These are phyloP conservation scores for Pholiota microspora DNA, from an alignment of 768 basidiomycete genomes.

Conservation along the genomic window DNA sequence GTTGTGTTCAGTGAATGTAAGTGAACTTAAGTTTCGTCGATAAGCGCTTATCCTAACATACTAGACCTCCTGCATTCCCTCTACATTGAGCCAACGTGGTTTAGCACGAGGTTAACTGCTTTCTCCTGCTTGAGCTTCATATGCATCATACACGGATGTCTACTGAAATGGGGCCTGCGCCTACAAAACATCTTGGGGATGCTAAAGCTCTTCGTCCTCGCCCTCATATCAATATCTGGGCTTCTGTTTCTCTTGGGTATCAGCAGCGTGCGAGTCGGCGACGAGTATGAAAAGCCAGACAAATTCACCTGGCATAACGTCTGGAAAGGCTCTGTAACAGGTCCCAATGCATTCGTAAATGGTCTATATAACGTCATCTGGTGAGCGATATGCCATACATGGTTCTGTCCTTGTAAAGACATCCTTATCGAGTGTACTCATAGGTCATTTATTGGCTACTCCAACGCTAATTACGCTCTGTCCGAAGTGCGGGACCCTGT, in stretches of 20 bases:
- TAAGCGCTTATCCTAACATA: not conserved
- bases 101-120: slow-evolving; percentile 51
- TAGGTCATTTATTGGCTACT: slow-evolving; percentile 76
- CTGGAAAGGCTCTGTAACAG: slow-evolving; percentile 61
- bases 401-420: not conserved
- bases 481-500: slow-evolving; percentile 72
- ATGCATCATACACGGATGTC: slow-evolving; percentile 54
- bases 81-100: slow-evolving; percentile 39
- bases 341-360: slow-evolving; percentile 57
- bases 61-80: slow-evolving; percentile 61
- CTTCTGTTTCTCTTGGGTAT: slow-evolving; percentile 47
- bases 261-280: slow-evolving; percentile 46
- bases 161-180: slow-evolving; percentile 52
- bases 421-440: slow-evolving; percentile 3
- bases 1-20: slow-evolving; percentile 75
- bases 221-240: slow-evolving; percentile 51
- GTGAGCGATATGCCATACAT: slow-evolving; percentile 27
- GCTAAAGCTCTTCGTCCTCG: slow-evolving; percentile 59
- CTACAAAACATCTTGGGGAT: slow-evolving; percentile 63
- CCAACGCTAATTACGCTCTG: slow-evolving; percentile 72
- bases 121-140: slow-evolving; percentile 56
- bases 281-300: slow-evolving; percentile 49
- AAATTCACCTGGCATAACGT: slow-evolving; percentile 61
- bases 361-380: slow-evolving; percentile 73
- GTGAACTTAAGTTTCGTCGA: slow-evolving; percentile 3